A percentile compares a stretch with the other conserved stretches of the same genome.
Evolutionary conservation across 1,139 yeast genomes (phyloP).

Genomic region (Candida freyschussii): DNA sequence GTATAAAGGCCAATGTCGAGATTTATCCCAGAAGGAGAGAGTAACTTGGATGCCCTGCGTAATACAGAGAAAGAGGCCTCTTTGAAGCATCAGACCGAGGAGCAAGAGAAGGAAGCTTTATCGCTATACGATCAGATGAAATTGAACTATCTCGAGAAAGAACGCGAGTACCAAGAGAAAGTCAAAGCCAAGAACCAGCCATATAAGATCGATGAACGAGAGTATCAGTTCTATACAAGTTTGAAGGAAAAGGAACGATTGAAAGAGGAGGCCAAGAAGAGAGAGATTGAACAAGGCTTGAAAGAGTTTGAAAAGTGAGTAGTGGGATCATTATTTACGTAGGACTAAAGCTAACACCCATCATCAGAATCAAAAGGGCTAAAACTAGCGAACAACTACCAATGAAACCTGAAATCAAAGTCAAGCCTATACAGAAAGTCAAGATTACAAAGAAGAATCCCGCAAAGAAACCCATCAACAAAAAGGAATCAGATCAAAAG

Average conservation of each 20-base stretch:
- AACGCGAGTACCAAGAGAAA: constrained; percentile 22
- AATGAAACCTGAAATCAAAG: not conserved
- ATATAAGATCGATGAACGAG: constrained; percentile 18
- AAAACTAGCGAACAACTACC: too few relatives aligned
- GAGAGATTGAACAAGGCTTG: constrained; percentile 19
- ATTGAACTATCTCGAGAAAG: constrained; percentile 22
- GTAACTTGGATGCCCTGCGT: constrained; percentile 20
- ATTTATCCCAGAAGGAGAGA: constrained; percentile 24
- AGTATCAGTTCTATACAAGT: constrained; percentile 16
- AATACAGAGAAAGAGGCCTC: constrained; percentile 17
- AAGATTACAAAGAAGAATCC: constrained; percentile 8
- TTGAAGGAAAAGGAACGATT: constrained; percentile 9
- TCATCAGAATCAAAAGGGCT: too few relatives aligned
- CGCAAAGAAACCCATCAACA: not conserved
- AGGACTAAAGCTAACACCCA: too few relatives aligned
- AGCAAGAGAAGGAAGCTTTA: constrained; percentile 20
- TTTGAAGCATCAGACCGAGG: constrained; percentile 15
- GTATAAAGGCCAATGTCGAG: constrained; percentile 20
- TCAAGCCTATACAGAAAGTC: constrained; percentile 1
- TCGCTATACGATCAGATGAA: constrained; percentile 26
- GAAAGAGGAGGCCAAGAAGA: constrained; percentile 13
- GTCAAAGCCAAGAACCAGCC: constrained; percentile 20
- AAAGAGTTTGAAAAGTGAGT: constrained; percentile 20
- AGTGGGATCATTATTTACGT: not conserved
- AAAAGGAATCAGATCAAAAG: not conserved